phyloP scores from a whole-genome alignment of 1,284 basidiomycete genomes.

The Puccinia novopanici region DNA sequence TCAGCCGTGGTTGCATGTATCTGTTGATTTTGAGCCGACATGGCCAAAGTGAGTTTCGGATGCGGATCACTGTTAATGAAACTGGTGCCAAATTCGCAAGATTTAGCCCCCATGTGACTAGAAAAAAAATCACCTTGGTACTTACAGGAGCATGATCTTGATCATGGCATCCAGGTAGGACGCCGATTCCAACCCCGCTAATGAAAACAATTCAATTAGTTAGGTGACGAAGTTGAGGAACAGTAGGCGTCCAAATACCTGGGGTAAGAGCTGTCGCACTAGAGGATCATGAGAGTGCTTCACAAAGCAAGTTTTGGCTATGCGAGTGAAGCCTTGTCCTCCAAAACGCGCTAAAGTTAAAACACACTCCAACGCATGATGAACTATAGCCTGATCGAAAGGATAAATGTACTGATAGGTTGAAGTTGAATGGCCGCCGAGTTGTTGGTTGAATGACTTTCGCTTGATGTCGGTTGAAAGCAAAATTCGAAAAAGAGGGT shows the following conservation, averaged over 20 bases:
- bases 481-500: conserved; percentile 79
- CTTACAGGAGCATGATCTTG: conserved; percentile 37
- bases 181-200: conserved; percentile 53
- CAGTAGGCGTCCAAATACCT: conserved; percentile 61
- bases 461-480: conserved; percentile 70
- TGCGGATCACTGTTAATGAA: conserved; percentile 75
- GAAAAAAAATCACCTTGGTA: neutral
- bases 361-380: conserved; percentile 71
- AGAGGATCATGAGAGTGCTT: conserved; percentile 68
- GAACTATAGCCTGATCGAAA: conserved; percentile 74
- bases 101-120: neutral
- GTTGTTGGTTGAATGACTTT: conserved; percentile 63
- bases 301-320: conserved; percentile 67
- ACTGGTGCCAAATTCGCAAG: conserved; percentile 60
- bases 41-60: conserved; percentile 62
- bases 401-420: conserved; percentile 71
- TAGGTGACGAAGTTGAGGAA: conserved; percentile 52
- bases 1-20: conserved; percentile 78
- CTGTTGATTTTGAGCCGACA: conserved; percentile 67
- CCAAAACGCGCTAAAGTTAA: conserved; percentile 79
- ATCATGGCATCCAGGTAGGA: conserved; percentile 69
- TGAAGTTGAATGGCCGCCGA: conserved; percentile 70
- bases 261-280: conserved; percentile 63
- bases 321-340: conserved; percentile 78
- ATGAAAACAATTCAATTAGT: neutral